Percentiles rank a stretch among this genome's conserved stretches.
Evolutionary conservation across 2,329 filamentous ascomycete species (phyloP).

Genomic region (Neonectria punicea): DNA sequence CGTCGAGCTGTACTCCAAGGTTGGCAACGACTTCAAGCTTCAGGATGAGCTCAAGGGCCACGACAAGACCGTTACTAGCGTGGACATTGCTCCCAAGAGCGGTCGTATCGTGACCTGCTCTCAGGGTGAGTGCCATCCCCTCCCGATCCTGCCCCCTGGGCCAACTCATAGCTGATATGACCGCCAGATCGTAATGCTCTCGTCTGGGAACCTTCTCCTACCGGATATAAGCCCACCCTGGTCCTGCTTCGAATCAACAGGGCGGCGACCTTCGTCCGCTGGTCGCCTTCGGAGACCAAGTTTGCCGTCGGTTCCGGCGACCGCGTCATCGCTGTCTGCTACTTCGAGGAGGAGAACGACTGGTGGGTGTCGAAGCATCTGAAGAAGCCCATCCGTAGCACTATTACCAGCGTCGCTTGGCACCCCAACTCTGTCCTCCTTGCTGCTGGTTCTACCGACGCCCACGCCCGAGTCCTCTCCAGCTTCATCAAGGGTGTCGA

Average conservation of each 20-base stretch:
- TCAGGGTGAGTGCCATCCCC: slow-evolving; percentile 70
- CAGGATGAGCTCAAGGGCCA: slow-evolving; percentile 95
- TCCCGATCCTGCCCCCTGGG: background rate
- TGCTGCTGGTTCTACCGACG: slow-evolving; percentile 95
- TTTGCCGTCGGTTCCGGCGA: slow-evolving; percentile 98
- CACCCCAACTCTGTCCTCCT: slow-evolving; percentile 97
- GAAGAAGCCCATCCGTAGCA: slow-evolving; percentile 98
- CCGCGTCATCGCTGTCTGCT: slow-evolving; percentile 94
- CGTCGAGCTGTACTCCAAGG: slow-evolving; percentile 85
- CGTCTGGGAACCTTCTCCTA: slow-evolving; percentile 94
- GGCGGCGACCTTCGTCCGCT: slow-evolving; percentile 95
- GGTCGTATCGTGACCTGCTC: slow-evolving; percentile 98
- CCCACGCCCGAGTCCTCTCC: slow-evolving; percentile 93
- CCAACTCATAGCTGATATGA: slow-evolving; percentile 19
- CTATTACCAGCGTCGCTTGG: slow-evolving; percentile 94
- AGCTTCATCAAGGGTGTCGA: slow-evolving; percentile 97
- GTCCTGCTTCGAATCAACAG: slow-evolving; percentile 97
- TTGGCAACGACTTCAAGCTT: slow-evolving; percentile 80
- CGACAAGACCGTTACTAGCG: slow-evolving; percentile 95
- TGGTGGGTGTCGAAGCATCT: slow-evolving; percentile 99
- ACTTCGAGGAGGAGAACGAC: slow-evolving; percentile 99
- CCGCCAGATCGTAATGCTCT: slow-evolving; percentile 89
- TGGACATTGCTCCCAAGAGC: slow-evolving; percentile 91
- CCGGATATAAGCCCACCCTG: slow-evolving; percentile 95
- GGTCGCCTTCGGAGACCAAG: slow-evolving; percentile 96